These are phyloP conservation scores for Cutaneotrichosporon mucoides DNA, from an alignment of 1,284 basidiomycete species.

Conservation along the genomic window DNA sequence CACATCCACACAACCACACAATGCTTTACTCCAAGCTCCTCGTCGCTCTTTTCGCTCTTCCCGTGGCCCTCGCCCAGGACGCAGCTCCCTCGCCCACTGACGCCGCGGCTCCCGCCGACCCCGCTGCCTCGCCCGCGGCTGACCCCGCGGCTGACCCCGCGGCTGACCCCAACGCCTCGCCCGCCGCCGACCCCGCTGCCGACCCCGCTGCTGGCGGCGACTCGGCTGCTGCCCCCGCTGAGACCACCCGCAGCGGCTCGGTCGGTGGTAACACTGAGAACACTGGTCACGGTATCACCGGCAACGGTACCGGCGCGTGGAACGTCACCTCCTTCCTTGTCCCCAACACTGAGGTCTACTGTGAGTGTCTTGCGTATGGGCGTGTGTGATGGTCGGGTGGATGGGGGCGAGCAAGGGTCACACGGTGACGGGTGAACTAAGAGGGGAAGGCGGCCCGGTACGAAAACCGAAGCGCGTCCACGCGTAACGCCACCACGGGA, in stretches of 20 bases:
- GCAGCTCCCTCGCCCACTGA: slow-evolving; percentile 3
- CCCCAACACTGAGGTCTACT: slow-evolving; percentile 13
- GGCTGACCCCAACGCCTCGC: not conserved
- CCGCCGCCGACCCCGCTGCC: slow-evolving; percentile 5
- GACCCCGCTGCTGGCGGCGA: slow-evolving; percentile 4
- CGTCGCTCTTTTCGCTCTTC: slow-evolving; percentile 15
- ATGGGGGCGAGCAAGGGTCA: not conserved
- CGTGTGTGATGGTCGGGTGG: not conserved
- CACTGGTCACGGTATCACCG: slow-evolving; percentile 11
- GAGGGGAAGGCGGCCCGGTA: too few relatives aligned
- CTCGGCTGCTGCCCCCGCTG: slow-evolving; percentile 8
- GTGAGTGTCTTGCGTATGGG: not conserved
- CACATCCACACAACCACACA: not conserved
- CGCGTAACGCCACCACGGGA: too few relatives aligned
- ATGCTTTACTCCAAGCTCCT: slow-evolving; percentile 13
- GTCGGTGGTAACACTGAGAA: slow-evolving; percentile 11
- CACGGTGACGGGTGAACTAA: too few relatives aligned
- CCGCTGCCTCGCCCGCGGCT: not conserved
- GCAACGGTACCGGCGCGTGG: slow-evolving; percentile 13
- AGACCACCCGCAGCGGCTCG: slow-evolving; percentile 1
- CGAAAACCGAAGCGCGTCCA: too few relatives aligned
- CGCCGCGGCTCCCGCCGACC: not conserved
- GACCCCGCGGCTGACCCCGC: slow-evolving; percentile 6
- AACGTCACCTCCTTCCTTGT: slow-evolving; percentile 23
- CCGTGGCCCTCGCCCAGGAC: slow-evolving; percentile 13